Conservation (phyloP, 2,329 filamentous ascomycete genomes). For the Tolypocladium inflatum region DNA sequence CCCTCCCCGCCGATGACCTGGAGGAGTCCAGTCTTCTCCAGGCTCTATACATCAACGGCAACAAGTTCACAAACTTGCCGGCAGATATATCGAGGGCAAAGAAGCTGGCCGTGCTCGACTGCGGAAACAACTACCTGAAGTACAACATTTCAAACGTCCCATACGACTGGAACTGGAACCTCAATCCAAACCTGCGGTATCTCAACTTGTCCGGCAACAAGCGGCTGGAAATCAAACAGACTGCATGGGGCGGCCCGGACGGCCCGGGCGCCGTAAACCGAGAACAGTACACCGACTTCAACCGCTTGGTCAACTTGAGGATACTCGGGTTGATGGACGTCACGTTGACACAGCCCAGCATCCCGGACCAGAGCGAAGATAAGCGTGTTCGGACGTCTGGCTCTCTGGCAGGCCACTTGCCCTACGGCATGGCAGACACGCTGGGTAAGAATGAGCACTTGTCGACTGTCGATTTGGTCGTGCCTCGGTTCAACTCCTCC, state of each 20-base stretch:
- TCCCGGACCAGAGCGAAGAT: conserved; percentile 92
- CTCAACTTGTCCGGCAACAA: conserved; percentile 97
- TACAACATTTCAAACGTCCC: conserved; percentile 99
- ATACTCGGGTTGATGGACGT: conserved; percentile 97
- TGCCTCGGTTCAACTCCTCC: conserved; percentile 81
- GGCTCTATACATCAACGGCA: conserved; percentile 89
- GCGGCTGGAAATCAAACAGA: conserved; percentile 78
- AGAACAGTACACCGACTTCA: conserved; percentile 77
- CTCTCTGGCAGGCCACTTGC: conserved; percentile 81
- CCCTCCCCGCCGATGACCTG: conserved; percentile 83
- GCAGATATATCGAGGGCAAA: conserved; percentile 92
- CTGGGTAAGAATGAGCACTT: conserved; percentile 88
- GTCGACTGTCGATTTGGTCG: conserved; percentile 90
- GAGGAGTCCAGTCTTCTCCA: conserved; percentile 83
- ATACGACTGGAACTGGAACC: conserved; percentile 99
- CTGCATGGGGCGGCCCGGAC: conserved; percentile 33
- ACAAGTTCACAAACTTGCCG: conserved; percentile 93
- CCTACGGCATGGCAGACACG: conserved; percentile 96
- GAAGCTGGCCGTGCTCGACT: conserved; percentile 85
- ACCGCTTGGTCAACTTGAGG: conserved; percentile 69
- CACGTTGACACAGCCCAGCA: conserved; percentile 83
- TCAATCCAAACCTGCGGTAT: conserved; percentile 90
- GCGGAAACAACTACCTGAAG: conserved; percentile 88
- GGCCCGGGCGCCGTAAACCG: conserved; percentile 44
- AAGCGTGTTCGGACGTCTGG: conserved; percentile 92